Conservation (phyloP, 169 alveolate genomes). For the Babesia bigemina region DNA sequence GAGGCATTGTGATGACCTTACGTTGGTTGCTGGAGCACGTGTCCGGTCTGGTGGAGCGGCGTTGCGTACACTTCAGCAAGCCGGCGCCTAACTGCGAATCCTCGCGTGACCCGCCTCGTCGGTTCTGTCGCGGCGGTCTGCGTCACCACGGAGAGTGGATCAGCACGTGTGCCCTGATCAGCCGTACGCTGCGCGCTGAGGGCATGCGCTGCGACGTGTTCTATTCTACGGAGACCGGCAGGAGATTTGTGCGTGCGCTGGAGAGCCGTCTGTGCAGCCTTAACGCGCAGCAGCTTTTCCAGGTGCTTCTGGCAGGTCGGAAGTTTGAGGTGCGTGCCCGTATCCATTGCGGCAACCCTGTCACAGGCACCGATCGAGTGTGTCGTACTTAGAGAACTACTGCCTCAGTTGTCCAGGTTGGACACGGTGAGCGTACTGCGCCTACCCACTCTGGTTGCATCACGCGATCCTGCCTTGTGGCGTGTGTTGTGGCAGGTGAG, state of each 20-base stretch:
- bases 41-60: slow-evolving; percentile 22
- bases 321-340: slow-evolving; percentile 21
- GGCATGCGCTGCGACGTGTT: slow-evolving; percentile 14
- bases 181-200: slow-evolving; percentile 9
- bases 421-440: slow-evolving; percentile 16
- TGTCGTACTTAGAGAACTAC: slow-evolving; percentile 12
- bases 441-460: slow-evolving; percentile 1
- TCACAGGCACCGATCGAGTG: slow-evolving; percentile 17
- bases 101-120: slow-evolving; percentile 6
- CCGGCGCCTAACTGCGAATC: slow-evolving; percentile 9
- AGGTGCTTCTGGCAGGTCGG: slow-evolving; percentile 30
- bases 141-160: slow-evolving; percentile 67
- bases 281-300: slow-evolving; percentile 30
- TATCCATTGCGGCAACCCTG: background rate
- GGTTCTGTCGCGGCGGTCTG: slow-evolving; percentile 52
- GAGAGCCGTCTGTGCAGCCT: slow-evolving; percentile 58
- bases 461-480: slow-evolving; percentile 20
- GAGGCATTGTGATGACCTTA: background rate
- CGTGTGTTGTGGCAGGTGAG: slow-evolving; percentile 3
- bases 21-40: slow-evolving; percentile 30
- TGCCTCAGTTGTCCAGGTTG: slow-evolving; percentile 4
- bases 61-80: slow-evolving; percentile 45
- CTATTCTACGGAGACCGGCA: slow-evolving; percentile 29
- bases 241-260: slow-evolving; percentile 34
- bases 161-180: slow-evolving; percentile 21